Evolutionary conservation across 176 grass and related monocot genomes (phyloP).

Genomic region (Saccharum officinarum): DNA sequence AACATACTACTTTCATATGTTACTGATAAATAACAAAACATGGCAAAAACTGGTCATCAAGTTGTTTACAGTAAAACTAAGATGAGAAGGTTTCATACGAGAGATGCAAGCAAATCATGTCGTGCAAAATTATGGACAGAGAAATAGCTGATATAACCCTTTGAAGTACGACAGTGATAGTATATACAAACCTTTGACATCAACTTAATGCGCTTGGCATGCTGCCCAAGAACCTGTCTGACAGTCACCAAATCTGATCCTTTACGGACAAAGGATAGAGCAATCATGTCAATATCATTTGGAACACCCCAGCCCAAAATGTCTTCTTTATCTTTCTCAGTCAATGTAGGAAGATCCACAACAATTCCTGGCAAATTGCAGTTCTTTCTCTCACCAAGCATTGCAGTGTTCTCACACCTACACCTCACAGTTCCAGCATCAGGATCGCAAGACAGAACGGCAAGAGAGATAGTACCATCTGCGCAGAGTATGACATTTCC

Average conservation of each 20-base stretch:
- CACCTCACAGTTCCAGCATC: conserved; percentile 83
- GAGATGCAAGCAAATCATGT: background rate
- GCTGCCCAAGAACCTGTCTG: conserved; percentile 60
- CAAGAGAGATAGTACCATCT: conserved; percentile 83
- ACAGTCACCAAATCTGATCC: conserved; percentile 92
- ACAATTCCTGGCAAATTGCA: conserved; percentile 89
- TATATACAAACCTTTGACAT: conserved; percentile 86
- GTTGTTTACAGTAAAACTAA: background rate
- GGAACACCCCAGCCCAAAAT: conserved; percentile 87
- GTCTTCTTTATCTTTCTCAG: conserved; percentile 91
- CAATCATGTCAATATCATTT: conserved; percentile 92
- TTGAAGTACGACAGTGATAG: background rate
- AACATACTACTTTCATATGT: background rate
- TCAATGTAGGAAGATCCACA: conserved; percentile 83
- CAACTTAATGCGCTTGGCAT: conserved; percentile 82
- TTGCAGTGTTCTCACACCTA: conserved; percentile 86
- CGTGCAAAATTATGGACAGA: background rate
- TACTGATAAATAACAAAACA: background rate
- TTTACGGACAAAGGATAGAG: conserved; percentile 89
- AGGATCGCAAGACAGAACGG: conserved; percentile 76
- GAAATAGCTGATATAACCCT: background rate
- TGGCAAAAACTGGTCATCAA: background rate
- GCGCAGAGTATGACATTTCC: conserved; percentile 87
- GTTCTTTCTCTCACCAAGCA: conserved; percentile 90
- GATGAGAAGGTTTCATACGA: background rate